These are phyloP conservation scores for Amanita subjunquillea DNA, from an alignment of 768 basidiomycete species.

Conservation along the genomic window DNA sequence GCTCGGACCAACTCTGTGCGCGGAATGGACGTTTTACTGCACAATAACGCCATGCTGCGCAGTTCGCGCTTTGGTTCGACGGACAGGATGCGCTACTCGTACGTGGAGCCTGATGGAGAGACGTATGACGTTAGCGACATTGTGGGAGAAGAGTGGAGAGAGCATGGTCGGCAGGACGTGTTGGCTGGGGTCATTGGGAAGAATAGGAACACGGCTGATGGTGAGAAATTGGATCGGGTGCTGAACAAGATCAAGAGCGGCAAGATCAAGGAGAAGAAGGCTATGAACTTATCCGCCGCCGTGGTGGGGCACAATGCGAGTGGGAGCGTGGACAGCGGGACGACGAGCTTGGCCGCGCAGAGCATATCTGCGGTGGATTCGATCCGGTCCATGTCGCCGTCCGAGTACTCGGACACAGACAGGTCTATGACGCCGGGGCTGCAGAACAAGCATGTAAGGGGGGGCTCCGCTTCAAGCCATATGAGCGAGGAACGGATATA, in stretches of 20 bases:
- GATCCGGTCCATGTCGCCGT: slow-evolving; percentile 32
- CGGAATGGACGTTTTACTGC: slow-evolving; percentile 82
- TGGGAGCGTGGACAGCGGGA: slow-evolving; percentile 4
- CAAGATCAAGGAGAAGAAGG: slow-evolving; percentile 26
- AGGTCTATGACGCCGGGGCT: slow-evolving; percentile 28
- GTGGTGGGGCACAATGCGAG: background rate
- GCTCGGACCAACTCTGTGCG: slow-evolving; percentile 77
- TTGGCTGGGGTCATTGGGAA: slow-evolving; percentile 55
- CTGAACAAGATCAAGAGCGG: slow-evolving; percentile 67
- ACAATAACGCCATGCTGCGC: slow-evolving; percentile 77
- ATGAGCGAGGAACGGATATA: slow-evolving; percentile 8
- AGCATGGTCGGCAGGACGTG: slow-evolving; percentile 46
- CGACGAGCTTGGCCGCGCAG: slow-evolving; percentile 1
- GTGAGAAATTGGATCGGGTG: slow-evolving; percentile 65
- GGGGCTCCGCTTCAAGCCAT: background rate
- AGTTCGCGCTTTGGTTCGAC: slow-evolving; percentile 66
- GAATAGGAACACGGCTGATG: slow-evolving; percentile 42
- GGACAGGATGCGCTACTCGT: slow-evolving; percentile 85
- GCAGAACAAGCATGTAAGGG: background rate
- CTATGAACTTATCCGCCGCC: background rate
- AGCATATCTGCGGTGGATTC: slow-evolving; percentile 14
- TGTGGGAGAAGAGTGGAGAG: slow-evolving; percentile 82
- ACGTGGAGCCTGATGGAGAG: slow-evolving; percentile 84
- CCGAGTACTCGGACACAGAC: slow-evolving; percentile 41
- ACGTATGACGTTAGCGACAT: slow-evolving; percentile 91